These are phyloP conservation scores for Perilla frutescens DNA, from an alignment of 257 asterid genomes.

Conservation along the genomic window DNA sequence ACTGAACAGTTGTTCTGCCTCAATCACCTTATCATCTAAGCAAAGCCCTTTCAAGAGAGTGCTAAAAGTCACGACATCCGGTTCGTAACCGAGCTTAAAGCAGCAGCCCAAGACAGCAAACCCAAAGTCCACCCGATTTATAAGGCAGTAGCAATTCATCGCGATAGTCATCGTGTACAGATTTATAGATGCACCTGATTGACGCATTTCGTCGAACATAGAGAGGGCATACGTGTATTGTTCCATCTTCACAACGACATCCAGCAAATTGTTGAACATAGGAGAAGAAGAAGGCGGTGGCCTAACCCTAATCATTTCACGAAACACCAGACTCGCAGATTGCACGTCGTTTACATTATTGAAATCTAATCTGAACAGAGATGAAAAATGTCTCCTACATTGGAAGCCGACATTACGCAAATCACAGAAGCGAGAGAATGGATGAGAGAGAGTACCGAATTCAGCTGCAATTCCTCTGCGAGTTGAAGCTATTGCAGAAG, in stretches of 20 bases:
- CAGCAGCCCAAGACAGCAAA: not conserved
- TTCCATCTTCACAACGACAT: not conserved
- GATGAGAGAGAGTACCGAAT: no score
- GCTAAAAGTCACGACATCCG: not conserved
- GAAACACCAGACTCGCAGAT: not conserved
- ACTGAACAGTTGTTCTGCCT: not conserved
- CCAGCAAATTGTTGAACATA: not conserved
- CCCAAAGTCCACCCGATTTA: constrained; percentile 9
- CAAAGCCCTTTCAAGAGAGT: not conserved
- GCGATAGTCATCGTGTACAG: constrained; percentile 12
- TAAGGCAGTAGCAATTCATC: constrained; percentile 5
- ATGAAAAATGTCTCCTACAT: not conserved
- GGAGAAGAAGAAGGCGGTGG: constrained; percentile 1
- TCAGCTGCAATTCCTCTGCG: no score
- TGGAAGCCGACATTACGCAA: not conserved
- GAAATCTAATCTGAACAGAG: not conserved
- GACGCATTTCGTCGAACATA: constrained; percentile 20
- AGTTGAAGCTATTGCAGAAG: no score
- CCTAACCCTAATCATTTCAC: not conserved
- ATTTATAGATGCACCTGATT: not conserved
- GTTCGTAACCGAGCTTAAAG: constrained; percentile 2
- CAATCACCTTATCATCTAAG: not conserved
- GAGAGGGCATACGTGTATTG: constrained; percentile 2
- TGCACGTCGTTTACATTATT: not conserved
- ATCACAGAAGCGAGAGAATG: no score